A percentile compares a stretch with the other conserved stretches of the same genome.
These are phyloP conservation scores for Aureobasidium uvarum DNA, from an alignment of 2,329 filamentous ascomycete species.

Conservation along the genomic window DNA sequence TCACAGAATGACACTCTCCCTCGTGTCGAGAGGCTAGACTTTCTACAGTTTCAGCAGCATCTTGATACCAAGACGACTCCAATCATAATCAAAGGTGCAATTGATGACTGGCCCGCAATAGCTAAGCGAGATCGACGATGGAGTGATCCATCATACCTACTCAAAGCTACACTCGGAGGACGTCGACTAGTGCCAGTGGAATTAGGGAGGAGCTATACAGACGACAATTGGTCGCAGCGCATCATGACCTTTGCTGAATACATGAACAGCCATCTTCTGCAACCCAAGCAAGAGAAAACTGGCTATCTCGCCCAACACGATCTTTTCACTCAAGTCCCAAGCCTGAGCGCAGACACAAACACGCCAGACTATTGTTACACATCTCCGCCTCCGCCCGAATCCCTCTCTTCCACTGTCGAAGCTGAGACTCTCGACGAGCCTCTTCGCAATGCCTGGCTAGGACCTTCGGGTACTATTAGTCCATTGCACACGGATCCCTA, in stretches of 20 bases:
- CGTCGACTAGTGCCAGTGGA: conserved; percentile 82
- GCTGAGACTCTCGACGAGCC: conserved; percentile 51
- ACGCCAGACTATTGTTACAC: conserved; percentile 85
- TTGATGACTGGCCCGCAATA: conserved; percentile 76
- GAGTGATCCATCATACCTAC: conserved; percentile 70
- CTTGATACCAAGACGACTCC: conserved; percentile 46
- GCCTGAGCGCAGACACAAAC: conserved; percentile 69
- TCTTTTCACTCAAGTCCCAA: conserved; percentile 77
- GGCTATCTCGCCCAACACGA: conserved; percentile 93
- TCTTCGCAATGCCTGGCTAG: conserved; percentile 88
- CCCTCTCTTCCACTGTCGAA: conserved; percentile 64
- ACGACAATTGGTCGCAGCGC: conserved; percentile 78
- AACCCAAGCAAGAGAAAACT: conserved; percentile 37
- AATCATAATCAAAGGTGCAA: conserved; percentile 65
- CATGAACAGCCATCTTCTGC: conserved; percentile 59
- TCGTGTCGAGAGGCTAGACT: conserved; percentile 26
- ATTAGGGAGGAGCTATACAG: conserved; percentile 77
- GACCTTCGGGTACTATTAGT: conserved; percentile 81
- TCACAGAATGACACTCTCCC: conserved; percentile 19
- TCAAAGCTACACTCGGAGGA: conserved; percentile 70
- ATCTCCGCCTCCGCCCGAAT: conserved; percentile 64
- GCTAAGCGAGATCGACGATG: conserved; percentile 59
- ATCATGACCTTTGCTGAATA: conserved; percentile 75
- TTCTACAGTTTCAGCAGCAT: conserved; percentile 36
- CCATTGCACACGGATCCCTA: conserved; percentile 93